Conservation (phyloP, 75 land plant genomes). For the Cunninghamia lanceolata region DNA sequence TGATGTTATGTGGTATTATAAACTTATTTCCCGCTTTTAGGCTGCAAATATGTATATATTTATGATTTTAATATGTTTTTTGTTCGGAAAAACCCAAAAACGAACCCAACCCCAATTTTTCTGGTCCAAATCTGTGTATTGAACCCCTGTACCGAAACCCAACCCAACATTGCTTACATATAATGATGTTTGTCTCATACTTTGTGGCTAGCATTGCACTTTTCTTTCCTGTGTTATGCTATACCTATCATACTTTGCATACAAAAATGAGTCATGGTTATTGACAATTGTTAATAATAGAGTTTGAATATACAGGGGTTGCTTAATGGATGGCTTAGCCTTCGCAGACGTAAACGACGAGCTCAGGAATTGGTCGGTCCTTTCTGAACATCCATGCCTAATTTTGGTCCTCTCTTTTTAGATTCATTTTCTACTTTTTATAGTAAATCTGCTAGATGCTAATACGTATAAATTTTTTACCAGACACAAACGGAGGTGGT, state of each 20-base stretch:
- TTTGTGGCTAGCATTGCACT: neutral
- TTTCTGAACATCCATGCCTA: neutral
- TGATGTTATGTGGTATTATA: no score
- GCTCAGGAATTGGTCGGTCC: constrained; percentile 59
- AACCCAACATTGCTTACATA: no score
- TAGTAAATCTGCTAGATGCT: neutral
- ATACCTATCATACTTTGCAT: no score
- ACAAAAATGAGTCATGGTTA: neutral
- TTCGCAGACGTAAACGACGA: constrained; percentile 44
- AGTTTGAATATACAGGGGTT: constrained; percentile 31
- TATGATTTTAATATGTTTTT: no score
- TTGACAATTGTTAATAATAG: neutral
- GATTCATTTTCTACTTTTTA: neutral
- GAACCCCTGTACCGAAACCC: no score
- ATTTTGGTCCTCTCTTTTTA: neutral
- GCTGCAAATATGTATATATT: no score
- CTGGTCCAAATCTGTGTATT: no score
- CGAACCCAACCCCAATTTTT: no score
- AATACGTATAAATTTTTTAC: constrained; percentile 12
- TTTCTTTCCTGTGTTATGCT: neutral
- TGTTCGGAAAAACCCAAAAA: no score
- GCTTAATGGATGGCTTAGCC: constrained; percentile 63
- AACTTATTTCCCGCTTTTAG: no score
- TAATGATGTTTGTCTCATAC: neutral
- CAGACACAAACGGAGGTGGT: constrained; percentile 81